These are phyloP conservation scores for Corymbia citriodora DNA, from an alignment of 441 rosid genomes.

Conservation along the genomic window DNA sequence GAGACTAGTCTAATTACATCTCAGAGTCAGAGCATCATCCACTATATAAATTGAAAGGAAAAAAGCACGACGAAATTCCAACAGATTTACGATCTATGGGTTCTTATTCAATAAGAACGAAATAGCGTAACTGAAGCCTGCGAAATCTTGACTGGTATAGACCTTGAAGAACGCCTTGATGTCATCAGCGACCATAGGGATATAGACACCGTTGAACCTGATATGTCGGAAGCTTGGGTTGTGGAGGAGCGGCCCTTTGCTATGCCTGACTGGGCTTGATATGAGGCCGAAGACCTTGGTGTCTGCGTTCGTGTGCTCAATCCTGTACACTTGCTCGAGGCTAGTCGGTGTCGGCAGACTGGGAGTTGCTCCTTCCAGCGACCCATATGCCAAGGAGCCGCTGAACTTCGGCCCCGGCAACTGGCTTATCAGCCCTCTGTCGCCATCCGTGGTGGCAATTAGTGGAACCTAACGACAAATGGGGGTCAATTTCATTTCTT, in stretches of 20 bases:
- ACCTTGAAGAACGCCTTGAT: conserved; percentile 29
- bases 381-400: conserved; percentile 25
- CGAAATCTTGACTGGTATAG: conserved; percentile 26
- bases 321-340: conserved; percentile 16
- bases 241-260: conserved; percentile 36
- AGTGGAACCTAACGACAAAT: conserved; percentile 16
- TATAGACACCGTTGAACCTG: conserved; percentile 25
- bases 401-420: conserved; percentile 25
- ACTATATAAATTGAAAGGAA: neutral
- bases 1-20: conserved; percentile 3
- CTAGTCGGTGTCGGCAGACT: conserved; percentile 25
- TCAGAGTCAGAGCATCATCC: conserved; percentile 8
- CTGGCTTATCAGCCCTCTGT: conserved; percentile 35
- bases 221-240: conserved; percentile 28
- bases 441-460: conserved; percentile 23
- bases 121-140: conserved; percentile 24
- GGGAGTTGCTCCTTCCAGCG: conserved; percentile 15
- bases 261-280: conserved; percentile 36
- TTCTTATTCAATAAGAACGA: neutral
- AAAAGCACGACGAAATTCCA: neutral
- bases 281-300: conserved; percentile 32
- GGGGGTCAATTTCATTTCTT: neutral
- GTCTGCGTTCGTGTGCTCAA: conserved; percentile 8
- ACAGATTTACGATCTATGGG: neutral
- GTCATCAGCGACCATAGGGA: conserved; percentile 33